phyloP scores from a whole-genome alignment of 768 basidiomycete genomes.

The Boletus subparvulus region DNA sequence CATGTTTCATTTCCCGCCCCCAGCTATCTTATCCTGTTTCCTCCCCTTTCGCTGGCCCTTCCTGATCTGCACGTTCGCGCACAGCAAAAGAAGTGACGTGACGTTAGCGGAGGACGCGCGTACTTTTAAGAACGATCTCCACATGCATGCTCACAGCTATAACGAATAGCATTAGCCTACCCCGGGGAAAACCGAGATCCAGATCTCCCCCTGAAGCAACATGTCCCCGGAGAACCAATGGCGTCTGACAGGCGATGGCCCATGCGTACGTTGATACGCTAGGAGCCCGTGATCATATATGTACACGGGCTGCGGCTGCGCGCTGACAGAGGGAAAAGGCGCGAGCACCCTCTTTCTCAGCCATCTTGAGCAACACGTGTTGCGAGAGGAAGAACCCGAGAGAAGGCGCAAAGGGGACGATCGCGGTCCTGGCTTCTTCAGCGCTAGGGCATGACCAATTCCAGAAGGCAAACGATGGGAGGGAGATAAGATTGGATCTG shows the following conservation, averaged over 20 bases:
- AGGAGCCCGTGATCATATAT: background rate
- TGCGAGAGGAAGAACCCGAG: slow-evolving; percentile 3
- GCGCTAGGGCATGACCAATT: slow-evolving; percentile 18
- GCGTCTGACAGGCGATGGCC: background rate
- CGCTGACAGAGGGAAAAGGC: background rate
- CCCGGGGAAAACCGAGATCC: slow-evolving; percentile 18
- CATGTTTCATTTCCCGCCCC: slow-evolving; percentile 1
- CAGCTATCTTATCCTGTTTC: background rate
- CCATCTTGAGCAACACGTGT: slow-evolving; percentile 25
- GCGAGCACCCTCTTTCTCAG: slow-evolving; percentile 18
- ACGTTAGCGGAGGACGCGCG: background rate
- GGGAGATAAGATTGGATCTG: slow-evolving; percentile 29
- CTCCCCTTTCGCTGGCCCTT: slow-evolving; percentile 3
- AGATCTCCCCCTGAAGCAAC: slow-evolving; percentile 1
- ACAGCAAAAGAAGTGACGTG: background rate
- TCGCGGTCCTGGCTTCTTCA: slow-evolving; percentile 7
- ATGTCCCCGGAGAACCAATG: background rate
- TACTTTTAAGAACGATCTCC: background rate
- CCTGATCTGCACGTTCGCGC: slow-evolving; percentile 8
- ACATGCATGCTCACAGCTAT: background rate
- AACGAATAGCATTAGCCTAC: slow-evolving; percentile 1
- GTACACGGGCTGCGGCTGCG: slow-evolving; percentile 6
- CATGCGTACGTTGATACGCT: slow-evolving; percentile 14
- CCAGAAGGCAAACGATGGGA: slow-evolving; percentile 7
- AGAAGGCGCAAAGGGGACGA: slow-evolving; percentile 10